Evolutionary conservation across 169 alveolate genomes (phyloP).

Genomic region (Babesia sp.): DNA sequence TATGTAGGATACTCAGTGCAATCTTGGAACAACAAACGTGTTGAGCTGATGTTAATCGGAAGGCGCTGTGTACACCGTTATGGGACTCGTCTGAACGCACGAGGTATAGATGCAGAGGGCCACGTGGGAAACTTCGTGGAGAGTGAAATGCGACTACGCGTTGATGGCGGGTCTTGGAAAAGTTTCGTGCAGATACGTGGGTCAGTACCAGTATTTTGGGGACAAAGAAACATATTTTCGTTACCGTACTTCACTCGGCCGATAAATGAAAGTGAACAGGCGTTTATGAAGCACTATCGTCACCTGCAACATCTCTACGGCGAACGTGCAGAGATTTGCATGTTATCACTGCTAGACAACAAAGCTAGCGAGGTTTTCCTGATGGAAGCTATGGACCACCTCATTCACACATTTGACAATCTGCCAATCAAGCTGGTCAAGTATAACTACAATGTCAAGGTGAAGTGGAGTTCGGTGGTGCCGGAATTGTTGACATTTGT

Average conservation of each 20-base stretch:
- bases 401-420: slow-evolving; percentile 8
- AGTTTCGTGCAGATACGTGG: slow-evolving; percentile 85
- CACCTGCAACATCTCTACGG: slow-evolving; percentile 75
- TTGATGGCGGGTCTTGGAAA: slow-evolving; percentile 59
- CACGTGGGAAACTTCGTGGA: slow-evolving; percentile 95
- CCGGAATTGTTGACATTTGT: slow-evolving; percentile 46
- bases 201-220: slow-evolving; percentile 96
- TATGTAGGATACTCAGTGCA: slow-evolving; percentile 54
- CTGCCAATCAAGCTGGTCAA: slow-evolving; percentile 15
- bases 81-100: slow-evolving; percentile 91
- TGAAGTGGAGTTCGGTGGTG: slow-evolving; percentile 55
- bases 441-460: slow-evolving; percentile 61
- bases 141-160: slow-evolving; percentile 87
- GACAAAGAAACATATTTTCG: slow-evolving; percentile 84
- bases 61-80: slow-evolving; percentile 88
- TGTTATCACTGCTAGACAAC: slow-evolving; percentile 75
- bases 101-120: slow-evolving; percentile 96
- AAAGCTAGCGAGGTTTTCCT: slow-evolving; percentile 74
- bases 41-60: slow-evolving; percentile 65
- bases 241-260: slow-evolving; percentile 26
- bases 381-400: slow-evolving; percentile 67
- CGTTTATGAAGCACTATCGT: slow-evolving; percentile 46
- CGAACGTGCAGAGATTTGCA: slow-evolving; percentile 54
- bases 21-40: slow-evolving; percentile 34
- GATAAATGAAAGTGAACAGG: slow-evolving; percentile 2